A percentile compares a stretch with the other conserved stretches of the same genome.
These are phyloP conservation scores for Scutellaria minor DNA, from an alignment of 257 asterid species.

Conservation along the genomic window DNA sequence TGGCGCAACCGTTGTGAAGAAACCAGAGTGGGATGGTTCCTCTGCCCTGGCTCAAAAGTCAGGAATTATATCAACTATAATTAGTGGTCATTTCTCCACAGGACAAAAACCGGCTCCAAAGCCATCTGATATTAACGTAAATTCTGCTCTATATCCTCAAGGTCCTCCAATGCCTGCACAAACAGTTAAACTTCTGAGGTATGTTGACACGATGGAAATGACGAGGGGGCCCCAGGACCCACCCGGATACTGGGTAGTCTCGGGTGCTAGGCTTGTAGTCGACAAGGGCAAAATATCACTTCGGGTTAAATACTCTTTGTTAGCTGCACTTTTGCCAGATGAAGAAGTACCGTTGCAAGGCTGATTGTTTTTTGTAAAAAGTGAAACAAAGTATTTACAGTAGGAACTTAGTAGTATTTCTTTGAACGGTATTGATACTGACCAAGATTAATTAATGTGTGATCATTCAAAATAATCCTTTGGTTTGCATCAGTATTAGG, in stretches of 20 bases:
- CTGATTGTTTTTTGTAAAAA: slow-evolving; percentile 28
- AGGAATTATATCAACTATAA: slow-evolving; percentile 64
- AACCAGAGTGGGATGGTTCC: slow-evolving; percentile 82
- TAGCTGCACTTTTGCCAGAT: slow-evolving; percentile 57
- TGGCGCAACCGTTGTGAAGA: slow-evolving; percentile 63
- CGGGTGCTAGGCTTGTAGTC: slow-evolving; percentile 77
- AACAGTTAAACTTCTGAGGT: slow-evolving; percentile 63
- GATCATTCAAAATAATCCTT: background rate
- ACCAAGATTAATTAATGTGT: slow-evolving; percentile 11
- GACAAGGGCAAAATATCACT: slow-evolving; percentile 68
- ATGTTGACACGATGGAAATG: slow-evolving; percentile 77
- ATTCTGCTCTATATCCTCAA: slow-evolving; percentile 75
- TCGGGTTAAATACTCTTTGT: slow-evolving; percentile 69
- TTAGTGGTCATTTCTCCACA: slow-evolving; percentile 59
- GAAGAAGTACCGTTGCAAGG: slow-evolving; percentile 48
- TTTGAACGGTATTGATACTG: slow-evolving; percentile 4
- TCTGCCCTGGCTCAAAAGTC: slow-evolving; percentile 66
- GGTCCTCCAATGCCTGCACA: slow-evolving; percentile 78
- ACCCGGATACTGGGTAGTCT: slow-evolving; percentile 84
- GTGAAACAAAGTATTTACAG: background rate
- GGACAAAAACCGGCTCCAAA: slow-evolving; percentile 62
- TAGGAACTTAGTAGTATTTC: slow-evolving; percentile 20
- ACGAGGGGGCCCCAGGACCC: slow-evolving; percentile 75
- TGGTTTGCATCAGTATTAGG: slow-evolving; percentile 25
- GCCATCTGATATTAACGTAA: slow-evolving; percentile 65